phyloP scores from a whole-genome alignment of 768 basidiomycete species.

The Boletus rufocinnamomeus region DNA sequence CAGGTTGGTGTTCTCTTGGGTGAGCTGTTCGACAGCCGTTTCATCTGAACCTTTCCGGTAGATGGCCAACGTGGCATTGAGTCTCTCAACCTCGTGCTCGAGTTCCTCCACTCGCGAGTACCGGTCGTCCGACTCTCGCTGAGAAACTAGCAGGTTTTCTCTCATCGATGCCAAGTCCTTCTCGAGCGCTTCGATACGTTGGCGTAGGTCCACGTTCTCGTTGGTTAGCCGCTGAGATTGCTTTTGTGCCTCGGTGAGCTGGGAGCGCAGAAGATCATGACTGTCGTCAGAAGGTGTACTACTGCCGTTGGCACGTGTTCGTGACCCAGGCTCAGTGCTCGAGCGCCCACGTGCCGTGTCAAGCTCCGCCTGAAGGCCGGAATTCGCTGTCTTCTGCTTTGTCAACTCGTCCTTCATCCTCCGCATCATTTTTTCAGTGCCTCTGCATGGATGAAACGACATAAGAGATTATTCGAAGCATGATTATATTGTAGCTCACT shows the following conservation, averaged over 20 bases:
- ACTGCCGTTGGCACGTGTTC: slow-evolving; percentile 68
- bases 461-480: slow-evolving; percentile 18
- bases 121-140: slow-evolving; percentile 80
- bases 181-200: slow-evolving; percentile 72
- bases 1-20: slow-evolving; percentile 75
- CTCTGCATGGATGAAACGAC: slow-evolving; percentile 48
- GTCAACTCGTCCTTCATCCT: slow-evolving; percentile 94
- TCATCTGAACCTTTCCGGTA: slow-evolving; percentile 79
- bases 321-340: slow-evolving; percentile 50
- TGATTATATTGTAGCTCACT: slow-evolving; percentile 54
- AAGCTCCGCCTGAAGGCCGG: slow-evolving; percentile 80
- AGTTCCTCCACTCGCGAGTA: slow-evolving; percentile 76
- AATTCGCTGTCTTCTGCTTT: slow-evolving; percentile 84
- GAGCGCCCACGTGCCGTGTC: slow-evolving; percentile 67
- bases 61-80: slow-evolving; percentile 70
- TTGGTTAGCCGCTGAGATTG: slow-evolving; percentile 68
- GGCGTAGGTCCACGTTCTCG: slow-evolving; percentile 77
- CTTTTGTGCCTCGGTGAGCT: slow-evolving; percentile 77
- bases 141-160: slow-evolving; percentile 67
- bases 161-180: slow-evolving; percentile 72
- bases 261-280: slow-evolving; percentile 62
- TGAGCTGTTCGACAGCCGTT: slow-evolving; percentile 77
- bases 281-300: slow-evolving; percentile 78
- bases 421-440: slow-evolving; percentile 97
- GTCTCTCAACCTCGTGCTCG: slow-evolving; percentile 74